Base-by-base conservation (phyloP, 139 green algal genomes). In the Micractinium sp. region DNA sequence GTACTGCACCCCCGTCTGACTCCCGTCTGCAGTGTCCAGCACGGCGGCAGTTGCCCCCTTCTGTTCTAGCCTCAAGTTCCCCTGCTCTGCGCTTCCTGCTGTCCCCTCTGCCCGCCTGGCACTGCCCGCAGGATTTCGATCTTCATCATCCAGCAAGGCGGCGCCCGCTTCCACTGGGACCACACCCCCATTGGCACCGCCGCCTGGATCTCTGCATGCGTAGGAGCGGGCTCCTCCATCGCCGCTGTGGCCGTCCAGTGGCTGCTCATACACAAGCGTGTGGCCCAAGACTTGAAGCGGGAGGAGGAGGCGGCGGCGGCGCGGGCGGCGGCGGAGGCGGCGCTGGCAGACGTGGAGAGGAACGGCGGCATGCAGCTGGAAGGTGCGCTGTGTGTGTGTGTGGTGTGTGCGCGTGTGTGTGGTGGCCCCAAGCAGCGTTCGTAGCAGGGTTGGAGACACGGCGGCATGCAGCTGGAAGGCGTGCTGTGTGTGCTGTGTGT, bases 111-210 rank as follows among this genome's bases (percentile, higher is more conserved):
- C 47, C 47, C 47, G 47, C 47, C 47, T 56, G 47, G 7, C 47
- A 9, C 47, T 56, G 47, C 47, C 47, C 47, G 47, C 81, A 86
- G 81, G 35, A 94, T 94, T 73, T 77, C 87, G 16, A 93, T 95
- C 67, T 95, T 96, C 86, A 93, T 97, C 85, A 94, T 95, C 73
- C 91, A 94, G 85, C 95, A 93, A n/a, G 85, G 85, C 22, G 85
- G 85, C 85, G 29, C 29, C 31, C 85, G 73, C 41, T 73, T 73
- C 20, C 14, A 88, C 9, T 88, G 85, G 85, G n/a, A 82, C 20
- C 9, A 88, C 71, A 88, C 85, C 41, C 85, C 85, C 0, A n/a
- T 83, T 41, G 73, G 85, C 85, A 88, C 36, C 41, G 53, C 47
- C n/a, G 75, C 66, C 47, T 88, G 85, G 85, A 88, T 88, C 22